Evolutionary conservation across 2,329 filamentous ascomycete genomes (phyloP).

Genomic region (Aspergillus sojae): DNA sequence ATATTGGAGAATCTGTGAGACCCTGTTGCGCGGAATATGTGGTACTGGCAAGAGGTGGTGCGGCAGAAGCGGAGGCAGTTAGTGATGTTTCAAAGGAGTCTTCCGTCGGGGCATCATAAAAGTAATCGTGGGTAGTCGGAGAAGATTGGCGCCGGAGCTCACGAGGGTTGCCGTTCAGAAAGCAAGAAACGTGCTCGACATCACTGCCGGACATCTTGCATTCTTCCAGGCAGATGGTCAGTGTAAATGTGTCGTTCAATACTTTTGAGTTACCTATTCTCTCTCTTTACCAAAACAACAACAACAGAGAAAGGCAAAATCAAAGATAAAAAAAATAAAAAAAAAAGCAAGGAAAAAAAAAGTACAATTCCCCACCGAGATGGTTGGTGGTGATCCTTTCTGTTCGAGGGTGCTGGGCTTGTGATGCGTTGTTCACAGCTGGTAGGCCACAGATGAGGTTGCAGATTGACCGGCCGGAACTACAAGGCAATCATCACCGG

Average conservation of each 20-base stretch:
- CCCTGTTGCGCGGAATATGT: constrained; percentile 24
- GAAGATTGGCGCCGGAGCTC: constrained; percentile 37
- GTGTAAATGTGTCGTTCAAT: constrained; percentile 15
- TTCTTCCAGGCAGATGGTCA: constrained; percentile 33
- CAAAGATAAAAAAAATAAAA: background rate
- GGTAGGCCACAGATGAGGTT: constrained; percentile 38
- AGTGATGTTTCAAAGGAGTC: constrained; percentile 31
- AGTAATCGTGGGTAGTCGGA: constrained; percentile 26
- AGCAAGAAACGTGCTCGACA: constrained; percentile 44
- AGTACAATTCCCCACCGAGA: constrained; percentile 18
- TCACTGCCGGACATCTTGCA: constrained; percentile 49
- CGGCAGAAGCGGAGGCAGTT: constrained; percentile 27
- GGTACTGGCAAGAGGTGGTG: constrained; percentile 21
- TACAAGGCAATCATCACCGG: constrained; percentile 42
- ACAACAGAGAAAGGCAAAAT: background rate
- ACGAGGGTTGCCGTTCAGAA: constrained; percentile 33
- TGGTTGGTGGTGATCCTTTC: constrained; percentile 35
- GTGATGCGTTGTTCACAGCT: constrained; percentile 44
- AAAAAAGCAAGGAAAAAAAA: constrained; percentile 7
- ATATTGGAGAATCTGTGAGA: constrained; percentile 24
- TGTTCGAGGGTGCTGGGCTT: constrained; percentile 31
- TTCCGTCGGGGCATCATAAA: constrained; percentile 25
- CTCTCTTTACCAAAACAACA: background rate
- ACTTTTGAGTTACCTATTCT: constrained; percentile 1
- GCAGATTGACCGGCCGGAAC: constrained; percentile 39